Base-by-base conservation (phyloP, 352 stramenopile species). In the Pilasporangium apinafurcum region DNA sequence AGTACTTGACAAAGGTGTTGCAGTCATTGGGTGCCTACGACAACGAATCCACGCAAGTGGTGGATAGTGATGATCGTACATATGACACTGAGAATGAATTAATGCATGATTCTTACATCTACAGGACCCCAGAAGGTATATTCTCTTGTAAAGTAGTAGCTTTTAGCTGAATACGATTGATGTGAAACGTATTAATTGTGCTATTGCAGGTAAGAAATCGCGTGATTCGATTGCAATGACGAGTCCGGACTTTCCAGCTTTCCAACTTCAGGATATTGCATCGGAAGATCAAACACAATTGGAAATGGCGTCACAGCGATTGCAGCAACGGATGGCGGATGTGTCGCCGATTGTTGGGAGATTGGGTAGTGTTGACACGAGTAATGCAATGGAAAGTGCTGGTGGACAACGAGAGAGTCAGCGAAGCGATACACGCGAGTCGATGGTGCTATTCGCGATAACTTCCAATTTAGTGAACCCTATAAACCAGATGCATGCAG, bases 81-180 rank as follows among this genome's bases (percentile, higher is more conserved):
- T 37, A 13, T 24, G 44, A 34, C 37, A 40, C 63, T 35, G 30
- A 39, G 21, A 69, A 72, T 29, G 54, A 57, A 9, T 34, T 57
- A 27, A 60, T 53, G 22, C 39, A 67, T 31, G 54, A 44, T 14
- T 91, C 78, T 21, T 91, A 88, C 38, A 70, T 86, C 20, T 91
- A 88, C 56, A 59, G 44, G 21, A 91, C 78, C 0, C 75, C 78
- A 2, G 42, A 59, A 40, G 40, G 51, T 40, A 40, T 14, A 35
- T 2, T 3, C 14, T 13, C 22, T 27, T 33, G 18, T 42, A 18
- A 8, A 27, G 16, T 12, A 43, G 20, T 12, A 27, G 14, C 16
- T 44, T n/a, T n/a, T n/a, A n/a, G n/a, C n/a, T n/a, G n/a, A n/a
- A n/a, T n/a, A n/a, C n/a, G 17, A 29, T 31, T 46, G 8, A 22